Percentiles rank a stretch among this genome's conserved stretches.
These are phyloP conservation scores for Gynochthodes officinalis DNA, from an alignment of 257 asterid species.

Conservation along the genomic window DNA sequence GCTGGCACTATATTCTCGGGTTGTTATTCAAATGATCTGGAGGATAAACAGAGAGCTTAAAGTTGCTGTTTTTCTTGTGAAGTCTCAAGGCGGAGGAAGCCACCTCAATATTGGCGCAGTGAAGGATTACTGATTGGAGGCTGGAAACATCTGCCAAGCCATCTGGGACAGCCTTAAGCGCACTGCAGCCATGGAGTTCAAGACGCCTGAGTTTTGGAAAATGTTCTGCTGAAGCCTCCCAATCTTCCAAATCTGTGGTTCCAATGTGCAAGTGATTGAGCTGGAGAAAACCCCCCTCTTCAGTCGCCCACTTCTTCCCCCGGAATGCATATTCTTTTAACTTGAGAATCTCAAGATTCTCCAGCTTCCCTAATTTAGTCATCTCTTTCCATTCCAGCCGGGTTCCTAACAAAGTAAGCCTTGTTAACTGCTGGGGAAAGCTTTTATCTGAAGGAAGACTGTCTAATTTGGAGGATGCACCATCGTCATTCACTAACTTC, in stretches of 20 bases:
- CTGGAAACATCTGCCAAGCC: conserved; percentile 21
- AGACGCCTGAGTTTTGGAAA: conserved; percentile 29
- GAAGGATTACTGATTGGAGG: conserved; percentile 22
- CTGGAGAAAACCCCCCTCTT: conserved; percentile 20
- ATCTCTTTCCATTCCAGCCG: conserved; percentile 19
- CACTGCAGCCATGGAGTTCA: conserved; percentile 18
- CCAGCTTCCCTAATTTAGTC: conserved; percentile 14
- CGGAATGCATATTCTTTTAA: conserved; percentile 24
- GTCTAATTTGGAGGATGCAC: background rate
- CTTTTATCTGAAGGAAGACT: conserved; percentile 13
- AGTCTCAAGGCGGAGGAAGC: conserved; percentile 29
- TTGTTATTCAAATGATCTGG: conserved; percentile 10
- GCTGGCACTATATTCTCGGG: background rate
- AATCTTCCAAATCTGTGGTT: conserved; percentile 12
- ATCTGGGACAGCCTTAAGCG: conserved; percentile 23
- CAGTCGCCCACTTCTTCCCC: conserved; percentile 20
- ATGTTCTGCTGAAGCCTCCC: conserved; percentile 26
- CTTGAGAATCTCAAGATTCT: conserved; percentile 27
- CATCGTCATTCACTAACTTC: conserved; percentile 46
- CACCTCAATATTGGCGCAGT: conserved; percentile 10
- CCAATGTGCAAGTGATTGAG: conserved; percentile 28
- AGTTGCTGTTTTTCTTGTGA: background rate
- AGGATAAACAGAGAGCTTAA: conserved; percentile 22
- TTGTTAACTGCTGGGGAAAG: conserved; percentile 17
- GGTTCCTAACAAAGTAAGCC: conserved; percentile 23